Evolutionary conservation across 805 yeast genomes (phyloP).

Genomic region (Candida parachauliodes): DNA sequence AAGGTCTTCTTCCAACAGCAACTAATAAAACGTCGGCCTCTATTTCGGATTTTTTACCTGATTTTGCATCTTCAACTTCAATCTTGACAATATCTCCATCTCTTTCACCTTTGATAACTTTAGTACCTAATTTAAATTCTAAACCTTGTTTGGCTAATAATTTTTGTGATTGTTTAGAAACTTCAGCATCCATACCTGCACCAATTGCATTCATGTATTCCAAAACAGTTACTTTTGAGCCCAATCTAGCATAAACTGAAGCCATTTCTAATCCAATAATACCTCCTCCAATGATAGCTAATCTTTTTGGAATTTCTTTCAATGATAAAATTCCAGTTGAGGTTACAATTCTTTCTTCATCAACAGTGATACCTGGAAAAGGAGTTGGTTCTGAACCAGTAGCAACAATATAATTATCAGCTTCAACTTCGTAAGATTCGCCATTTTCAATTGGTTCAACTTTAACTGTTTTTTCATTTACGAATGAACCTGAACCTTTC

Average conservation of each 20-base stretch:
- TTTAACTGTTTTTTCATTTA: slow-evolving; percentile 71
- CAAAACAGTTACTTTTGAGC: slow-evolving; percentile 89
- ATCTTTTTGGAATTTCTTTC: slow-evolving; percentile 85
- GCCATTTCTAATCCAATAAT: slow-evolving; percentile 99
- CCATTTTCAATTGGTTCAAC: slow-evolving; percentile 91
- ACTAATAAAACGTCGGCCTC: slow-evolving; percentile 93
- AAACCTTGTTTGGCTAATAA: slow-evolving; percentile 92
- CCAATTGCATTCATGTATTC: slow-evolving; percentile 92
- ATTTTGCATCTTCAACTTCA: slow-evolving; percentile 85
- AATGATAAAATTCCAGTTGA: slow-evolving; percentile 89
- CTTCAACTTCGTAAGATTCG: slow-evolving; percentile 67
- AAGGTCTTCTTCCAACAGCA: slow-evolving; percentile 99
- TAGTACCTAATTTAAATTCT: slow-evolving; percentile 87
- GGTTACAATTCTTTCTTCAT: slow-evolving; percentile 94
- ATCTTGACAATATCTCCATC: slow-evolving; percentile 85
- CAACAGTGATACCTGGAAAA: slow-evolving; percentile 96
- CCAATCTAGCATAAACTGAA: slow-evolving; percentile 93
- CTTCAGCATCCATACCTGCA: slow-evolving; percentile 98
- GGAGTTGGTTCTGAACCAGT: slow-evolving; percentile 99
- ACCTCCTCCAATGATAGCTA: slow-evolving; percentile 98
- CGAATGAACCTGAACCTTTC: slow-evolving; percentile 89
- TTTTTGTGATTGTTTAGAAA: slow-evolving; percentile 85
- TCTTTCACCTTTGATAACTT: slow-evolving; percentile 82
- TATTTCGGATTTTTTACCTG: slow-evolving; percentile 71
- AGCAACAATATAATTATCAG: slow-evolving; percentile 87